Percentiles rank a stretch among this genome's conserved stretches.
phyloP scores from a whole-genome alignment of 352 stramenopile species.

The Globisporangium spiculum region DNA sequence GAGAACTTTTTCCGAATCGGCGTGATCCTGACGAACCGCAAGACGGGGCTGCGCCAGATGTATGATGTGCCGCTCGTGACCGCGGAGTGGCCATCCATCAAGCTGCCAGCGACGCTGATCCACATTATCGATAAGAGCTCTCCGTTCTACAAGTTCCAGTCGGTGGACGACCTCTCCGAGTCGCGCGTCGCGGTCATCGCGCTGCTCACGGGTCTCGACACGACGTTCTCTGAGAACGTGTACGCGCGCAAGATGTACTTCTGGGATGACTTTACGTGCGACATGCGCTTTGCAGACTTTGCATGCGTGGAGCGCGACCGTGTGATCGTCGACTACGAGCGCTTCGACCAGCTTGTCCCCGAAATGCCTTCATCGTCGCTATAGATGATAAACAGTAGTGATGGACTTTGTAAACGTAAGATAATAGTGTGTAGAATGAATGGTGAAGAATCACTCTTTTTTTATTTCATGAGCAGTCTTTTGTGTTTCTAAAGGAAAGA shows the following conservation, averaged over 20 bases:
- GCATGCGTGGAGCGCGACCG: constrained; percentile 63
- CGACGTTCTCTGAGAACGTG: constrained; percentile 82
- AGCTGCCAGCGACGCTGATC: constrained; percentile 76
- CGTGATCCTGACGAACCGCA: constrained; percentile 81
- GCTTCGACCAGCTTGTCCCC: constrained; percentile 57
- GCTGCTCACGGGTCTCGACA: constrained; percentile 79
- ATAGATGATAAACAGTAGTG: background rate
- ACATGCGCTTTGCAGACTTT: constrained; percentile 77
- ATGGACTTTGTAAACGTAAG: no score
- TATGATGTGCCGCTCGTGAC: constrained; percentile 82
- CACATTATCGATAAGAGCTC: constrained; percentile 80
- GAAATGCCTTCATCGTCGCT: constrained; percentile 15
- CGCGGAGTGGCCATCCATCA: constrained; percentile 79
- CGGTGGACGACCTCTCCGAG: constrained; percentile 62
- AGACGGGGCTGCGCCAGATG: constrained; percentile 74
- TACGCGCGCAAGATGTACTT: constrained; percentile 89
- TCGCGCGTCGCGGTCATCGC: constrained; percentile 76
- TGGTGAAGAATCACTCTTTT: background rate
- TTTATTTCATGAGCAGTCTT: background rate
- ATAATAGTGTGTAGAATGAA: background rate
- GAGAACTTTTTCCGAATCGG: constrained; percentile 83
- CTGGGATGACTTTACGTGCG: constrained; percentile 82
- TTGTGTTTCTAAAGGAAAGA: background rate
- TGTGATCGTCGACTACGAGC: constrained; percentile 65
- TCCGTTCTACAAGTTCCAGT: constrained; percentile 77